A percentile compares a stretch with the other conserved stretches of the same genome.
These are phyloP conservation scores for Scedosporium minutisporum DNA, from an alignment of 2,329 filamentous ascomycete genomes.

Conservation along the genomic window DNA sequence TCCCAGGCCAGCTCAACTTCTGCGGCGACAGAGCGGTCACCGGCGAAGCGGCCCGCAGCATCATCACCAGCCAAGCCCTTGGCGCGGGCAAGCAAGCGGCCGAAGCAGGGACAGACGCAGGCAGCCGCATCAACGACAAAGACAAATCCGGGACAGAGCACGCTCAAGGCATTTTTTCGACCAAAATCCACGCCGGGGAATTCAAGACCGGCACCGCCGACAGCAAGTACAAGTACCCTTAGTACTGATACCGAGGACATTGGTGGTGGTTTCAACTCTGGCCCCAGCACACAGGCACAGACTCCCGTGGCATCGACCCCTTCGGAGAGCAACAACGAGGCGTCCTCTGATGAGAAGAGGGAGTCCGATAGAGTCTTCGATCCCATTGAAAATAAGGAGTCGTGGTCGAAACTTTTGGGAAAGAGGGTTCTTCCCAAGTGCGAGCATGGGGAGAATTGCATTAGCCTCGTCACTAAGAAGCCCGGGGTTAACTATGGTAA, in stretches of 20 bases:
- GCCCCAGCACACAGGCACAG: neutral
- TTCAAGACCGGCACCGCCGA: neutral
- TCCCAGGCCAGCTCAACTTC: neutral
- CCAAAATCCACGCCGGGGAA: slow-evolving; percentile 31
- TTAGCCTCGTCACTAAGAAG: slow-evolving; percentile 77
- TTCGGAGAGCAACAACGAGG: neutral
- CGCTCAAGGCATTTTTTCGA: slow-evolving; percentile 72
- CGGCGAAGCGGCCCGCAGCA: slow-evolving; percentile 4
- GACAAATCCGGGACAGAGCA: slow-evolving; percentile 34
- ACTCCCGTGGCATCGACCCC: neutral
- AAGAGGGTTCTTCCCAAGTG: slow-evolving; percentile 68
- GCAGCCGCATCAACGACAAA: slow-evolving; percentile 17
- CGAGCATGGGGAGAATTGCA: slow-evolving; percentile 82
- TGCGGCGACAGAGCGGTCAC: neutral
- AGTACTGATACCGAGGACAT: neutral
- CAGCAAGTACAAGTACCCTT: neutral
- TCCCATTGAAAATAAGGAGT: slow-evolving; percentile 64
- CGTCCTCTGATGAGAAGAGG: neutral
- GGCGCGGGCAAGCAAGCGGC: slow-evolving; percentile 7
- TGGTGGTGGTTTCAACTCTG: neutral
- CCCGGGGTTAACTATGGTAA: slow-evolving; percentile 69
- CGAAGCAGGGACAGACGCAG: slow-evolving; percentile 15
- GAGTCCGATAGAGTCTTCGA: slow-evolving; percentile 45
- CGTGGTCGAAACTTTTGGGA: slow-evolving; percentile 76
- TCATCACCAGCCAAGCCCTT: slow-evolving; percentile 27